A percentile compares a stretch with the other conserved stretches of the same genome.
phyloP scores from a whole-genome alignment of 139 green algal species.

The Auxenochlorella pyrenoidosa region DNA sequence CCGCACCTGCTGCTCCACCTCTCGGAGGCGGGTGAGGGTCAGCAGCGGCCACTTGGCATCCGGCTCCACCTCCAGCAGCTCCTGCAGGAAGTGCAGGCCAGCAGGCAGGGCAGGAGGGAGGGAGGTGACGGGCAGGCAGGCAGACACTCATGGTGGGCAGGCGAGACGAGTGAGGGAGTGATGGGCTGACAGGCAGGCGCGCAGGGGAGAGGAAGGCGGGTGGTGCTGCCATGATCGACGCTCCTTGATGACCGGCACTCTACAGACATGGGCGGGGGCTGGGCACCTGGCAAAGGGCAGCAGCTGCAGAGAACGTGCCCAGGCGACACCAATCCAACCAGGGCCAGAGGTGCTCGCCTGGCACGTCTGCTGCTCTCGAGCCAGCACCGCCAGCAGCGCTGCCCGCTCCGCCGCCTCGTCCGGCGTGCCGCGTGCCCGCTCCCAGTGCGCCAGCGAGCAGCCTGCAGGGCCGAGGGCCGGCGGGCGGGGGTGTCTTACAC shows the following conservation, averaged over 20 bases:
- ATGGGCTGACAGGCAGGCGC: no score
- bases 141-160: no score
- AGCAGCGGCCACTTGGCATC: conserved; percentile 88
- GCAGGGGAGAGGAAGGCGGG: no score
- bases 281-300: not conserved
- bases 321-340: no score
- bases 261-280: not conserved
- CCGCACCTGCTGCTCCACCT: conserved; percentile 55
- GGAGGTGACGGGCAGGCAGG: no score
- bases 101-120: no score
- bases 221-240: not conserved
- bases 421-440: not conserved
- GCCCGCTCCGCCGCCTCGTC: conserved; percentile 25
- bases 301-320: no score
- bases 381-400: conserved; percentile 55
- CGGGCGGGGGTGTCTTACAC: no score
- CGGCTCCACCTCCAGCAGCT: conserved; percentile 54
- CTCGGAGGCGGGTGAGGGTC: conserved; percentile 72
- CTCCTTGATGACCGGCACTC: not conserved
- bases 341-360: conserved; percentile 9
- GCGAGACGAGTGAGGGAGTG: not conserved
- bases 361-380: conserved; percentile 54
- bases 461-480: not conserved
- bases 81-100: conserved; percentile 24
- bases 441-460: conserved; percentile 27